These are phyloP conservation scores for Fusarium agapanthi DNA, from an alignment of 2,329 filamentous ascomycete genomes.

Conservation along the genomic window DNA sequence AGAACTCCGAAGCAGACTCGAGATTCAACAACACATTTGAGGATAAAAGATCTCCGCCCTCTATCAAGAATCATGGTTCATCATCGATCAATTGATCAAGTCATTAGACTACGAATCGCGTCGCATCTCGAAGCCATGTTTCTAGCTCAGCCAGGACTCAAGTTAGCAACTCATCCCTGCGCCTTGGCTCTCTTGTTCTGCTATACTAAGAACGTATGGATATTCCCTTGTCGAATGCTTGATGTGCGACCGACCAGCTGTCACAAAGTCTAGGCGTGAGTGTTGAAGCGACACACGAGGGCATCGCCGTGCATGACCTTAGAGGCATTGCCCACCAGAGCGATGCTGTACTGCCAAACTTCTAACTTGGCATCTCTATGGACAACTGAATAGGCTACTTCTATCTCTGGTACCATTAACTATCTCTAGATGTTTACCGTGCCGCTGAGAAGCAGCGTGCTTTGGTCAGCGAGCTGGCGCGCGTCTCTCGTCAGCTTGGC, in stretches of 20 bases:
- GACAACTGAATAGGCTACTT: not conserved
- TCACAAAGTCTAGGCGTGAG: not conserved
- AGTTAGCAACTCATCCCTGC: not conserved
- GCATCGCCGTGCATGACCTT: not conserved
- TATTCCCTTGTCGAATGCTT: not conserved
- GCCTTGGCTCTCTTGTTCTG: too few relatives aligned
- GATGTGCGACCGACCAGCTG: not conserved
- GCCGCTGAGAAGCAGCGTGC: not conserved
- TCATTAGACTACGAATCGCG: too few relatives aligned
- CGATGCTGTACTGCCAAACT: too few relatives aligned
- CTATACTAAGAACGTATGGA: not conserved
- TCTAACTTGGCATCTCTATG: not conserved
- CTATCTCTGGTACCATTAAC: not conserved
- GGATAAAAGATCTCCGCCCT: too few relatives aligned
- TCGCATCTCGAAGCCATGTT: too few relatives aligned
- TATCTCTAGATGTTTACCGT: not conserved
- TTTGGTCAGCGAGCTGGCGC: not conserved
- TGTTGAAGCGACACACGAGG: not conserved
- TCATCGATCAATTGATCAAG: rapidly evolving
- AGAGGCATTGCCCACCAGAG: too few relatives aligned
- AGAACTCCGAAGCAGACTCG: too few relatives aligned
- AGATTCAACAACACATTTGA: too few relatives aligned
- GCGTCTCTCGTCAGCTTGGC: not conserved
- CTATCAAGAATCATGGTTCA: too few relatives aligned
- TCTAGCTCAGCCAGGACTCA: not conserved